Percentiles rank a stretch among this genome's conserved stretches.
Conservation (phyloP, 2,329 filamentous ascomycete genomes). For the Apiospora malaysiana region DNA sequence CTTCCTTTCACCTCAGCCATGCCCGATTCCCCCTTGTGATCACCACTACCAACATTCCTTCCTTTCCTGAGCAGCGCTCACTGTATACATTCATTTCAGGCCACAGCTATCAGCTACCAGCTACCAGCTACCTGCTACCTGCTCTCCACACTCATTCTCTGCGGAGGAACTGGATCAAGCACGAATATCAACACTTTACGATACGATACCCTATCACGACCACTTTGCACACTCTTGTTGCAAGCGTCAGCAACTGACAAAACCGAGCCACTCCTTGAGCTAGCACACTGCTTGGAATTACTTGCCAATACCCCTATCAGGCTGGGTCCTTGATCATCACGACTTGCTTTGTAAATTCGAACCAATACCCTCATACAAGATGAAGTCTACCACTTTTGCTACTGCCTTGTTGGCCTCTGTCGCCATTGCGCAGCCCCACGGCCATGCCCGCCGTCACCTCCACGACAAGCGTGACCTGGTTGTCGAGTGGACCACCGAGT, state of each 20-base stretch:
- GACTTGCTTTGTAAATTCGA: conserved; percentile 20
- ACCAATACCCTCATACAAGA: conserved; percentile 38
- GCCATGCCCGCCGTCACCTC: conserved; percentile 44
- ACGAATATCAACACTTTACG: neutral
- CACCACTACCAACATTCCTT: conserved; percentile 36
- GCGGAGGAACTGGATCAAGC: conserved; percentile 22
- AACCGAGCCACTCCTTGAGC: conserved; percentile 17
- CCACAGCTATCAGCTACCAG: conserved; percentile 24
- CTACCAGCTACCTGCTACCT: conserved; percentile 27
- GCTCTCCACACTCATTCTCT: conserved; percentile 38
- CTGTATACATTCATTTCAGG: conserved; percentile 41
- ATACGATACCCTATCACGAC: conserved; percentile 20
- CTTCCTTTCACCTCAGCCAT: conserved; percentile 28
- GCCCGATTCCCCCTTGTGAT: conserved; percentile 26
- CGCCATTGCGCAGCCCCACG: conserved; percentile 57
- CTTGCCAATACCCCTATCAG: conserved; percentile 19
- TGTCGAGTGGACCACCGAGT: conserved; percentile 52
- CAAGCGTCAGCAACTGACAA: conserved; percentile 11
- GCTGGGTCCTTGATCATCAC: conserved; percentile 12
- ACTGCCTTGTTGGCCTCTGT: conserved; percentile 50
- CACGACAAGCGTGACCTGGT: conserved; percentile 50
- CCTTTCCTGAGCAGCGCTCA: conserved; percentile 43
- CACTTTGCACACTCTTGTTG: conserved; percentile 8
- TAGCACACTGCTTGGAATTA: conserved; percentile 10
- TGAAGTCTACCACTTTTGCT: conserved; percentile 52